Percentiles rank a stretch among this genome's conserved stretches.
Evolutionary conservation across 208 protist genomes (phyloP).

Genomic region (Tritrichomonas foetus): DNA sequence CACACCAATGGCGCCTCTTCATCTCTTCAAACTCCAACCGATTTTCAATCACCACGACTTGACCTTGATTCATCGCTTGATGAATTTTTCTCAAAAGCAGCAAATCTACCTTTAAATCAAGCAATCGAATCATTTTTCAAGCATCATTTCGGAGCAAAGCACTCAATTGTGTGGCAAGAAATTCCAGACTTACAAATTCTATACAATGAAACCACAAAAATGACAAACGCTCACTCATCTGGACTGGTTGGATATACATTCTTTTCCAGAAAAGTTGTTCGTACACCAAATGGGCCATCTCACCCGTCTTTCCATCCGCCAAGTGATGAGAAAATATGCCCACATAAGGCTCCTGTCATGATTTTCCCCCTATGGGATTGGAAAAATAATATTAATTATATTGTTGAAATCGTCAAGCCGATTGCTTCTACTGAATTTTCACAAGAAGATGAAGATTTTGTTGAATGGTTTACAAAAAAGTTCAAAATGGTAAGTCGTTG

Average conservation of each 20-base stretch:
- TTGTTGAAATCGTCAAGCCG: neutral
- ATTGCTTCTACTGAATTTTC: neutral
- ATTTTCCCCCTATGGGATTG: constrained; percentile 2
- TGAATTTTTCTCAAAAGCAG: neutral
- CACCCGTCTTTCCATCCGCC: neutral
- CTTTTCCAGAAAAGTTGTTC: neutral
- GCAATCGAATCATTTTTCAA: neutral
- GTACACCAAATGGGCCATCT: neutral
- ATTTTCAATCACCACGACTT: no score
- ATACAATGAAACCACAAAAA: neutral
- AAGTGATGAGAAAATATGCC: neutral
- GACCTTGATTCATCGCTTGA: neutral
- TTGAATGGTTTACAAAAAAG: neutral
- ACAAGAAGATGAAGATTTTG: constrained; percentile 2
- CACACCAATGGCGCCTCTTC: no score
- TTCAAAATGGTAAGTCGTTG: neutral
- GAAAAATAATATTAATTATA: neutral
- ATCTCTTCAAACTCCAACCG: no score
- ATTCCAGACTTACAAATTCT: neutral
- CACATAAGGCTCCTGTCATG: neutral
- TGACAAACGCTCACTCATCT: neutral
- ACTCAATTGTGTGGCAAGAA: neutral
- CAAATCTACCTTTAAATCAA: neutral
- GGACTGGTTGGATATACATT: constrained; percentile 3
- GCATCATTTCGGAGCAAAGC: neutral